Evolutionary conservation across 148 eudicot species (phyloP), one percentile per base, ranked within the genome.

Genomic region (Agrostemma githago): DNA sequence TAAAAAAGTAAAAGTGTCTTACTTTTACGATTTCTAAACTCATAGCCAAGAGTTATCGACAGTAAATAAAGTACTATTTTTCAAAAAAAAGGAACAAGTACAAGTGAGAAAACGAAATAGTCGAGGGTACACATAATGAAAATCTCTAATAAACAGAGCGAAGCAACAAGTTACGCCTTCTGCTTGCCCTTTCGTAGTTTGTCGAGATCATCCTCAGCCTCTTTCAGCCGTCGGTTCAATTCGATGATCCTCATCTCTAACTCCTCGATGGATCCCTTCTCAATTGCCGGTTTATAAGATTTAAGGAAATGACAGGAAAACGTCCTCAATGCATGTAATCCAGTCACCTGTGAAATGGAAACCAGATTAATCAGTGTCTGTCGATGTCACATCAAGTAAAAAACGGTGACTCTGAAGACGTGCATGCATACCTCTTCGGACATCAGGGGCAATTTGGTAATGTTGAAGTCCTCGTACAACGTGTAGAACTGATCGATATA

Each of bases 401-500:
- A 51, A 51, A 51, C 9, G 56, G 56, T 26, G 34, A 26, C 34
- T 26, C 34, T 26, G 34, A 26, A 26, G 56, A 51, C 53, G 11
- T 8, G 9, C 53, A 48, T 51, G 56, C 72, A 4, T 86, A 95
- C 99, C 99, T 95, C 99, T 79, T 92, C 96, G 6, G 96, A 97
- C 83, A 92, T 84, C 85, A 95, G 81, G 21, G 99, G 99, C 78
- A 95, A 62, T 82, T 92, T 92, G 16, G 99, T 85, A 54, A 95
- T 92, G 85, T 95, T 76, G 71, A 95, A 95, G 72, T 95, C 99
- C 17, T 95, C 99, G 58, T 95, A 95, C 61, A 95, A 77, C 90
- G 88, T 85, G 83, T 95, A 89, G 79, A 95, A 95, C 81, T 95
- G 99, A 83, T 95, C 96, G 58, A 95, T 83, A 72, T 95, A 95